Evolutionary conservation across 163 green algal species (phyloP).

Genomic region (Coccomyxa subellipsoidea): DNA sequence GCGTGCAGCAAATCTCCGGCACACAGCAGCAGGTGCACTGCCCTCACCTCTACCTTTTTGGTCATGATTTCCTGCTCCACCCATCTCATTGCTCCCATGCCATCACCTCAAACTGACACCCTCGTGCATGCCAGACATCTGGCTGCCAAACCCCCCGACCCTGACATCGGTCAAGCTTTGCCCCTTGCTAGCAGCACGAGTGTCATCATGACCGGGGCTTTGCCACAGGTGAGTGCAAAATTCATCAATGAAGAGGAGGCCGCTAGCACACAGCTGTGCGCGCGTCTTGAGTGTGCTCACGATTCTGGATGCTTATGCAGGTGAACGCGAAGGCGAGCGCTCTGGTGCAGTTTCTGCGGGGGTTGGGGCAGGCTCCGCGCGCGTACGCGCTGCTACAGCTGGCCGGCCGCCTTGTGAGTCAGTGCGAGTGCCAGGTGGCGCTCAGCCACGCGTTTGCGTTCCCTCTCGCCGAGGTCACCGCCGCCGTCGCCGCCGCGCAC

Average conservation of each 20-base stretch:
- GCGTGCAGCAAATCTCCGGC: constrained; percentile 81
- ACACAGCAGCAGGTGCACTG: constrained; percentile 65
- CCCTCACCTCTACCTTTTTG: background rate
- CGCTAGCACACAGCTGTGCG: too few relatives aligned
- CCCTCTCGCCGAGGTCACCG: constrained; percentile 72
- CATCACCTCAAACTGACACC: too few relatives aligned
- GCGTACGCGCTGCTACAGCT: constrained; percentile 59
- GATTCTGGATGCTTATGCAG: background rate
- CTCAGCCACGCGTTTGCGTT: constrained; percentile 65
- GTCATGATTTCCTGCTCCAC: background rate
- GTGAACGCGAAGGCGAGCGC: constrained; percentile 43
- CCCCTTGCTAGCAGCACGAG: too few relatives aligned
- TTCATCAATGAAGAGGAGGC: too few relatives aligned
- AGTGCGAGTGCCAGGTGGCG: constrained; percentile 58
- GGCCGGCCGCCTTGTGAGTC: constrained; percentile 58
- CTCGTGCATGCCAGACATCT: too few relatives aligned
- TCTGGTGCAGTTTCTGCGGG: constrained; percentile 37
- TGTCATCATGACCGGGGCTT: too few relatives aligned
- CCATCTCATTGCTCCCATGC: background rate
- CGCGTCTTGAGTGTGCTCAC: too few relatives aligned
- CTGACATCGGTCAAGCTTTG: too few relatives aligned
- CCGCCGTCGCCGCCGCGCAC: constrained; percentile 47
- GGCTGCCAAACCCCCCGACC: too few relatives aligned
- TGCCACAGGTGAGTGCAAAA: too few relatives aligned
- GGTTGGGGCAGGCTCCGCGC: constrained; percentile 22